Evolutionary conservation across 1,139 yeast genomes (phyloP).

Genomic region (Arxiozyma heterogenica): DNA sequence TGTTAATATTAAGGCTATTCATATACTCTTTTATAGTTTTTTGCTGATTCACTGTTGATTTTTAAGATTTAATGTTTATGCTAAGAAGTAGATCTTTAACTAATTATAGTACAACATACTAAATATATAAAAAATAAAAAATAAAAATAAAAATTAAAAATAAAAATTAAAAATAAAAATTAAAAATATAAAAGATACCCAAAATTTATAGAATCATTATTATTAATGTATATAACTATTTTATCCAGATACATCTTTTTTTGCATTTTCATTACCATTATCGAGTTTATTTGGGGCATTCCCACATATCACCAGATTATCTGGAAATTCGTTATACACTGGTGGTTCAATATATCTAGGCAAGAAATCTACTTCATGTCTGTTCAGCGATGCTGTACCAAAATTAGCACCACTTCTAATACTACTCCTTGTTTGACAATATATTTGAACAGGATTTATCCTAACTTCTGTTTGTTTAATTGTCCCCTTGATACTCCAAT

Average conservation of each 20-base stretch:
- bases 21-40: no score
- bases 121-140: no score
- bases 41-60: no score
- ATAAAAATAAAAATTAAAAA: no score
- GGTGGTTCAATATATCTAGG: constrained; percentile 20
- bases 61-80: background rate
- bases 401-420: background rate
- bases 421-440: constrained; percentile 13
- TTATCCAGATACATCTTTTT: background rate
- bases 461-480: constrained; percentile 17
- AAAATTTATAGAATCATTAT: no score
- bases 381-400: background rate
- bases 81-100: background rate
- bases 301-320: background rate
- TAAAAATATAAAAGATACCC: no score
- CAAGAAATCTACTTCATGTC: constrained; percentile 9
- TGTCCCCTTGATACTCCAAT: constrained; percentile 20
- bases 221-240: background rate
- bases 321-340: constrained; percentile 7
- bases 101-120: no score
- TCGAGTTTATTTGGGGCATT: background rate
- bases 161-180: background rate
- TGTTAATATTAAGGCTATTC: no score
- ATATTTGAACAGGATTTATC: constrained; percentile 19
- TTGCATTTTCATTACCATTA: background rate